Evolutionary conservation across 2,329 filamentous ascomycete species (phyloP).

Genomic region (Trichoderma guizhouense): DNA sequence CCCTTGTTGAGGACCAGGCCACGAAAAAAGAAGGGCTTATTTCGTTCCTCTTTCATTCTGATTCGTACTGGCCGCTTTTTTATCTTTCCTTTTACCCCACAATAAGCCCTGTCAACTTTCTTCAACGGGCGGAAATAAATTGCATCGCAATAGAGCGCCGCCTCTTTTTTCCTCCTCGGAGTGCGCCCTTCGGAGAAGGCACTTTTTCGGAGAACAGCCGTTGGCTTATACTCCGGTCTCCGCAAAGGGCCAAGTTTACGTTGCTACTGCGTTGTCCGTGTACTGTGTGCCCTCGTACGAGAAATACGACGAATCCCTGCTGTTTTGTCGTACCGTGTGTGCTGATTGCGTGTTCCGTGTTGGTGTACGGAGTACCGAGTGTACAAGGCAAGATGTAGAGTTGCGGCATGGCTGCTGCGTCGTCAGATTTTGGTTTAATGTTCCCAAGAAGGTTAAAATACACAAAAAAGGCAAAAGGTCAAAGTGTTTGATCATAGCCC

Average conservation of each 20-base stretch:
- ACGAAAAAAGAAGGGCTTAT: not conserved
- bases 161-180: not conserved
- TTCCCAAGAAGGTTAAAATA: not conserved
- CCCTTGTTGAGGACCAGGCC: not conserved
- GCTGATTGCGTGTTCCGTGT: not conserved
- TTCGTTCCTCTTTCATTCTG: not conserved
- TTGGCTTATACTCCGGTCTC: not conserved
- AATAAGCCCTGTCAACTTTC: not conserved
- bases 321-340: not conserved
- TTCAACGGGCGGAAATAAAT: not conserved
- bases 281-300: not conserved
- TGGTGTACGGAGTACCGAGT: not conserved
- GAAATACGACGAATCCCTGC: not conserved
- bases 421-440: slow-evolving; percentile 1
- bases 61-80: not conserved
- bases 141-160: not conserved
- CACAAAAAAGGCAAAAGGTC: not conserved
- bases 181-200: not conserved
- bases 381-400: not conserved
- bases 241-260: not conserved
- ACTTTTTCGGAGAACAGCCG: not conserved
- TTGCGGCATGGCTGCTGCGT: not conserved
- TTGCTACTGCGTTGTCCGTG: not conserved
- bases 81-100: not conserved
- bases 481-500: not conserved